Evolutionary conservation across 2,329 filamentous ascomycete species (phyloP).

Genomic region (Xylariaceae sp.): DNA sequence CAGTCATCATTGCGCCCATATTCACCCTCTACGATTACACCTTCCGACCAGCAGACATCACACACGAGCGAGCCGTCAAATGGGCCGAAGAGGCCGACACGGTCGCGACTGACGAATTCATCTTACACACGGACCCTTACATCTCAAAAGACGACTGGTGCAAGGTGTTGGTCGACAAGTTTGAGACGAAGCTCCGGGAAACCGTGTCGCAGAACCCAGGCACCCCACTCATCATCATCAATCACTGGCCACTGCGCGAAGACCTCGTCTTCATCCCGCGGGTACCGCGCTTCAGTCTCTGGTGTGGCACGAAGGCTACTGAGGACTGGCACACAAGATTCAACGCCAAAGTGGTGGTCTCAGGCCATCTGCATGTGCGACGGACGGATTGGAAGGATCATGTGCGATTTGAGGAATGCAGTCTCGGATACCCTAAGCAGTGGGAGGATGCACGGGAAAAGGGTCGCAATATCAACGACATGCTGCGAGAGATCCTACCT

Average conservation of each 20-base stretch:
- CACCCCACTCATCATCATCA: slow-evolving; percentile 33
- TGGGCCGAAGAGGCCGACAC: slow-evolving; percentile 38
- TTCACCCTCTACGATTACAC: slow-evolving; percentile 62
- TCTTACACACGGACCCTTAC: slow-evolving; percentile 37
- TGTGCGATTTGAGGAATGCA: slow-evolving; percentile 38
- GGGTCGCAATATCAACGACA: slow-evolving; percentile 32
- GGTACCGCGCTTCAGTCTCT: slow-evolving; percentile 37
- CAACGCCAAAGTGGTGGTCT: slow-evolving; percentile 35
- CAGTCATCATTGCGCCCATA: slow-evolving; percentile 50
- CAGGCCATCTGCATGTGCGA: slow-evolving; percentile 37
- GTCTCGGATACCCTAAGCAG: slow-evolving; percentile 37
- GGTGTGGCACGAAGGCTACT: slow-evolving; percentile 38
- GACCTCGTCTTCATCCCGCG: slow-evolving; percentile 35
- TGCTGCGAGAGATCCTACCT: slow-evolving; percentile 37
- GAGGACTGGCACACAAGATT: slow-evolving; percentile 36
- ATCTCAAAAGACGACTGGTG: slow-evolving; percentile 36
- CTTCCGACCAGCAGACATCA: slow-evolving; percentile 50
- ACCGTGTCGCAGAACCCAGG: slow-evolving; percentile 18
- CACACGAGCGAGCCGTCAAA: slow-evolving; percentile 42
- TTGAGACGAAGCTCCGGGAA: slow-evolving; percentile 30
- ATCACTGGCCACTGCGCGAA: slow-evolving; percentile 39
- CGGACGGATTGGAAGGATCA: slow-evolving; percentile 39
- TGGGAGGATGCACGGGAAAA: slow-evolving; percentile 31
- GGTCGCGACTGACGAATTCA: slow-evolving; percentile 37
- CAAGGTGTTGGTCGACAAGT: slow-evolving; percentile 25